Evolutionary conservation across 2,329 filamentous ascomycete species (phyloP).

Genomic region (Sporothrix brasiliensis): DNA sequence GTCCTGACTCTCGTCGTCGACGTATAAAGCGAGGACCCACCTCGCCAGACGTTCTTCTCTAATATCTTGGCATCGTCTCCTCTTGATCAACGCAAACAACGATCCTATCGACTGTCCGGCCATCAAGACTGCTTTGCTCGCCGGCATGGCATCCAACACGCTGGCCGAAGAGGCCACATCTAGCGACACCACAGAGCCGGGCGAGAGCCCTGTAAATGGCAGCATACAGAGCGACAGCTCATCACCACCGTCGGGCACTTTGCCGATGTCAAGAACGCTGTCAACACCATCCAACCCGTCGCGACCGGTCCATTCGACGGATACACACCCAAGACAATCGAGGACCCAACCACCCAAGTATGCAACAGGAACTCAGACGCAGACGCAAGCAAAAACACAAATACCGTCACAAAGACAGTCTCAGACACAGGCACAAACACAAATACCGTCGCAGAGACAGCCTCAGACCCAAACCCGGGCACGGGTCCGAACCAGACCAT

Average conservation of each 20-base stretch:
- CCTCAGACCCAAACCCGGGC: neutral
- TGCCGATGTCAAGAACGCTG: neutral
- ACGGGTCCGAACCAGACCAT: neutral
- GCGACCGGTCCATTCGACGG: neutral
- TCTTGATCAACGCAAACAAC: neutral
- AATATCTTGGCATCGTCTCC: neutral
- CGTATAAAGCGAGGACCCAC: slow-evolving; percentile 6
- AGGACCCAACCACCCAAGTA: neutral
- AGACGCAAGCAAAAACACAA: neutral
- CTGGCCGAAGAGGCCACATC: neutral
- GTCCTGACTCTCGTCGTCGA: neutral
- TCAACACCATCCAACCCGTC: neutral
- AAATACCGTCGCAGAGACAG: neutral
- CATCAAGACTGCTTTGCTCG: neutral
- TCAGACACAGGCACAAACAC: neutral
- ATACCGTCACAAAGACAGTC: neutral
- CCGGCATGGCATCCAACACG: slow-evolving; percentile 11
- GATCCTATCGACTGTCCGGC: neutral
- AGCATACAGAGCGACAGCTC: neutral
- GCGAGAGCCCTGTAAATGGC: neutral
- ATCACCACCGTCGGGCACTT: neutral
- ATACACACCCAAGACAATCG: neutral
- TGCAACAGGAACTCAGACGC: neutral
- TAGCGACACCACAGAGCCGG: neutral
- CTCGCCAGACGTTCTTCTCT: neutral